Base-by-base conservation (phyloP, 306 rosid species). In the Dicorynia guianensis region DNA sequence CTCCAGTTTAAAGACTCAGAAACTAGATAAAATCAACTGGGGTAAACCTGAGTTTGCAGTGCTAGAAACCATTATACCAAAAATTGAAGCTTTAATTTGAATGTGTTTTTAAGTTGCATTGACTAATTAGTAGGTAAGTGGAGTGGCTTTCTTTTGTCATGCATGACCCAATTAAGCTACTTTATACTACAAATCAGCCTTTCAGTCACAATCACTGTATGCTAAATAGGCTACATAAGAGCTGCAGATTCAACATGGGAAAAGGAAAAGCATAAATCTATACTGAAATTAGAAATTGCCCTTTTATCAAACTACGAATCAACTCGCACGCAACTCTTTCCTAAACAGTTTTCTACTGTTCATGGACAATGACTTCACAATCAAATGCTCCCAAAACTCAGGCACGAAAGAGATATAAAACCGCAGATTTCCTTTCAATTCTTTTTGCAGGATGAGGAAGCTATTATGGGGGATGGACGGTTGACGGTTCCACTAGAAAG, bases 311-410 rank as follows among this genome's bases (percentile, higher is more conserved):
- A 77, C 60, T 50, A 8, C 40, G 77, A 59, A 75, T 60, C 34
- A 71, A 80, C 74, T 57, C 56, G 18, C 42, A 58, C 54, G 15
- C 81, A 71, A 78, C 67, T 72, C 43, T 15, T 70, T 56, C 61
- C 71, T 67, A 71, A 83, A 78, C 69, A 74, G 54, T 53, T 77
- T 25, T 71, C 81, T 73, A 87, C 80, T 73, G 81, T 83, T 76
- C 40, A 72, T 56, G 63, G 93, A 93, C 74, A 85, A 73, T 75
- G 96, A 89, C 93, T 83, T 62, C 70, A 69, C 85, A 71, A 65
- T 70, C 82, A 77, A 78, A 71, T 81, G 90, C 90, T 66, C 84
- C 89, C 71, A 87, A 82, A 88, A 82, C 58, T 55, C 72, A 64
- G 80, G 48, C 87, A 76, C 1, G 82, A 91, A 54, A 83, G 67